Conservation (phyloP, 331 rosid species). For the Malus hybrid region DNA sequence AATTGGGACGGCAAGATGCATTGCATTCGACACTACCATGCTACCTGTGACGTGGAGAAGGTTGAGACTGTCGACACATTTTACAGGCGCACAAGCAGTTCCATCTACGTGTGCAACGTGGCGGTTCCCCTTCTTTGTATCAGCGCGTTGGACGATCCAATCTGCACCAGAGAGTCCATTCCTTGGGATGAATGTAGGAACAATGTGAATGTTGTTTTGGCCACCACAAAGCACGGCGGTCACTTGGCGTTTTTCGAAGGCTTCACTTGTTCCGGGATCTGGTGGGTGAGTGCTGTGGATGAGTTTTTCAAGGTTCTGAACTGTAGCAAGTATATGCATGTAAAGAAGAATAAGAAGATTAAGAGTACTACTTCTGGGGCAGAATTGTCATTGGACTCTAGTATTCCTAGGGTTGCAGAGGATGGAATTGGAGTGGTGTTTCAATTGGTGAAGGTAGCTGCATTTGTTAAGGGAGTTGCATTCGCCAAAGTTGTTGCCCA, state of each 20-base stretch:
- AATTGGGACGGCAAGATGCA: slow-evolving; percentile 91
- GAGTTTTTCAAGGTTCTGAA: slow-evolving; percentile 58
- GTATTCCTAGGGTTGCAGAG: slow-evolving; percentile 31
- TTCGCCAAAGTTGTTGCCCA: background rate
- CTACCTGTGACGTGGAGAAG: slow-evolving; percentile 71
- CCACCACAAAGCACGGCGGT: slow-evolving; percentile 71
- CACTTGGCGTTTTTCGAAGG: slow-evolving; percentile 88
- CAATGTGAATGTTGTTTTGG: slow-evolving; percentile 64
- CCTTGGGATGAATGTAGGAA: slow-evolving; percentile 96
- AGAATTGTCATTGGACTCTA: slow-evolving; percentile 21
- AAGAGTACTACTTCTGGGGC: background rate
- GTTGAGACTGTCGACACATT: slow-evolving; percentile 82
- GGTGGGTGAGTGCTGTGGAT: slow-evolving; percentile 77
- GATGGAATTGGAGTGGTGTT: background rate
- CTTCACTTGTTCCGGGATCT: slow-evolving; percentile 53
- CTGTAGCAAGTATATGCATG: slow-evolving; percentile 55
- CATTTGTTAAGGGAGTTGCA: background rate
- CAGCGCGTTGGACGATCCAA: slow-evolving; percentile 84
- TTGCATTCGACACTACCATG: slow-evolving; percentile 72
- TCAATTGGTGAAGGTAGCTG: background rate
- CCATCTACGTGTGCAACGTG: slow-evolving; percentile 58
- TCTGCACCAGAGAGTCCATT: slow-evolving; percentile 86
- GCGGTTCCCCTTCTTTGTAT: slow-evolving; percentile 78
- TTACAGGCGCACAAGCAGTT: slow-evolving; percentile 67
- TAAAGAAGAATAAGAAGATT: slow-evolving; percentile 29